Evolutionary conservation across 495 filamentous ascomycete genomes (phyloP).

Genomic region (Thozetella sp.): DNA sequence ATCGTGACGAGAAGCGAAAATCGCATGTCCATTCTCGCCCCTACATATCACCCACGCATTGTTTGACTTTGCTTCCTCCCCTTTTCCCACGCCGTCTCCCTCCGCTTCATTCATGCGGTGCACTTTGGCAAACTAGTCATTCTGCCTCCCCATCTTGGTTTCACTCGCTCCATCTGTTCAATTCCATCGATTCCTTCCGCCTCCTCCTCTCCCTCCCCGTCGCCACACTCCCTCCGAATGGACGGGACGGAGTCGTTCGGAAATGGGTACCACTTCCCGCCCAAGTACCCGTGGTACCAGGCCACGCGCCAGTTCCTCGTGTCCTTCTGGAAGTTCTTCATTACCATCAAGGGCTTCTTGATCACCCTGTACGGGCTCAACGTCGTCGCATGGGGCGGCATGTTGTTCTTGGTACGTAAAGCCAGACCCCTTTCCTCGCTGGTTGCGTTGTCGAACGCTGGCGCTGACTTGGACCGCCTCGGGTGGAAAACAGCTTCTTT

Average conservation of each 20-base stretch:
- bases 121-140: too few relatives aligned
- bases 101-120: too few relatives aligned
- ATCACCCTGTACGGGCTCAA: conserved; percentile 79
- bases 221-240: neutral
- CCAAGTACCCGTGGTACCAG: conserved; percentile 65
- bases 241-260: conserved; percentile 25
- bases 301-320: conserved; percentile 53
- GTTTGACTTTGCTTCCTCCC: too few relatives aligned
- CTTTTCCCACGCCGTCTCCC: too few relatives aligned
- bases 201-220: neutral
- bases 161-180: neutral
- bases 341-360: conserved; percentile 71
- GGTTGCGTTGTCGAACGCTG: neutral
- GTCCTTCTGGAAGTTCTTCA: conserved; percentile 56
- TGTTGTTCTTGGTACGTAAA: conserved; percentile 71
- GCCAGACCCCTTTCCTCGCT: neutral
- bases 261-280: conserved; percentile 73
- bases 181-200: neutral
- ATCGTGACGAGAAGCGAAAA: too few relatives aligned
- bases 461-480: neutral
- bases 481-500: conserved; percentile 59
- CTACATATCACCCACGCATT: too few relatives aligned
- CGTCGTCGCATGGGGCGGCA: conserved; percentile 85
- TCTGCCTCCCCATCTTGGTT: too few relatives aligned
- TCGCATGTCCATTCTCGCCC: too few relatives aligned